Percentiles rank a stretch among this genome's conserved stretches.
phyloP scores from a whole-genome alignment of 2,329 filamentous ascomycete species.

The Akanthomyces lecanii region DNA sequence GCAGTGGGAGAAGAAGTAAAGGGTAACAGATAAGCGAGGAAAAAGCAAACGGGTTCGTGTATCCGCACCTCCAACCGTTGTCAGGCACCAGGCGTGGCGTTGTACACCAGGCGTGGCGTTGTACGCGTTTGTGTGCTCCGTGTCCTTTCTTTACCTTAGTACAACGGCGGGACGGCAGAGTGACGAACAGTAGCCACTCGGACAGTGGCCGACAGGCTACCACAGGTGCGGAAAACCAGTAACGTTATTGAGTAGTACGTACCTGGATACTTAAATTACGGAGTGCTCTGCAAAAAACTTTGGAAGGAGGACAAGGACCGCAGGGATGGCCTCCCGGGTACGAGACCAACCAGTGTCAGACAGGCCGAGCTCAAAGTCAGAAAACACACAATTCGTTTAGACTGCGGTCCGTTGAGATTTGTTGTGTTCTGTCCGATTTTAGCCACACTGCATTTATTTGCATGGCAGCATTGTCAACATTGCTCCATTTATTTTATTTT shows the following conservation, averaged over 20 bases:
- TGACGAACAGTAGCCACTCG: too few relatives aligned
- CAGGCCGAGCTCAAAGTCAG: neutral
- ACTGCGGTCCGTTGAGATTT: constrained; percentile 8
- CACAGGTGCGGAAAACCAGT: too few relatives aligned
- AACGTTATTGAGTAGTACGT: too few relatives aligned
- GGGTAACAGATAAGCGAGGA: neutral
- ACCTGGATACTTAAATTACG: too few relatives aligned
- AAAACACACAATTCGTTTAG: neutral
- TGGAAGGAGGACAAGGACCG: neutral
- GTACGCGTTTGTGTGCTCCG: neutral
- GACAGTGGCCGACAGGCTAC: neutral
- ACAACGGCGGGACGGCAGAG: too few relatives aligned
- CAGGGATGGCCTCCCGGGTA: neutral
- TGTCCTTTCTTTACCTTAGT: too few relatives aligned
- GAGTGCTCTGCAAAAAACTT: too few relatives aligned
- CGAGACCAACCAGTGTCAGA: neutral
- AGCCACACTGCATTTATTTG: constrained; percentile 6
- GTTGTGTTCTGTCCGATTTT: constrained; percentile 8
- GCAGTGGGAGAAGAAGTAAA: neutral
- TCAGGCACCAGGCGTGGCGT: neutral
- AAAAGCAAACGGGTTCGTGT: neutral
- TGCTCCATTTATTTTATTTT: neutral
- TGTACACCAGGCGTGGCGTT: too few relatives aligned
- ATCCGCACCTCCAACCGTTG: neutral
- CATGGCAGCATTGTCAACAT: neutral